A percentile compares a stretch with the other conserved stretches of the same genome.
phyloP scores from a whole-genome alignment of 2,329 filamentous ascomycete species.

The Alternaria dauci region DNA sequence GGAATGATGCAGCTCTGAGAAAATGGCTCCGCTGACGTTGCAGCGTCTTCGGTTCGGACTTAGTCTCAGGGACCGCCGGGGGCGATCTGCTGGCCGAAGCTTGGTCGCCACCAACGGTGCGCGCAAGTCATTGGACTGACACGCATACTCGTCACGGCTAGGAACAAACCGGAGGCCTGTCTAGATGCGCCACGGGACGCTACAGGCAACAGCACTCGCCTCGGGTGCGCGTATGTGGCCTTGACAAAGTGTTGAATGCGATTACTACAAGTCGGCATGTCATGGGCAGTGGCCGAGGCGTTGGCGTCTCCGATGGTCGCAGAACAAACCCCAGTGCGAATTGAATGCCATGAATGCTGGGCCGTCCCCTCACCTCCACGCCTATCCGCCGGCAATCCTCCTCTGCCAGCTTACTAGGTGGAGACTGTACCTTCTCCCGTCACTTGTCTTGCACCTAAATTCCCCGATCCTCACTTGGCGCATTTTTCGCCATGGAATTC shows the following conservation, averaged over 20 bases:
- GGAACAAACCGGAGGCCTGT: constrained; percentile 13
- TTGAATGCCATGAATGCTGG: constrained; percentile 7
- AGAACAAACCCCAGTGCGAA: constrained; percentile 8
- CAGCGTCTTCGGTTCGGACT: constrained; percentile 6
- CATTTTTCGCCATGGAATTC: constrained; percentile 22
- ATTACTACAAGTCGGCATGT: neutral
- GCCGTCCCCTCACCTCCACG: constrained; percentile 15
- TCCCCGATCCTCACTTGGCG: constrained; percentile 1
- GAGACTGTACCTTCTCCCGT: neutral
- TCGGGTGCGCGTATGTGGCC: neutral
- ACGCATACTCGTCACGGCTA: constrained; percentile 8
- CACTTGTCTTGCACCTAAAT: neutral
- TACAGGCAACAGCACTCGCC: neutral
- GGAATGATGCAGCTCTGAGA: constrained; percentile 25
- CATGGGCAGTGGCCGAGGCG: constrained; percentile 14
- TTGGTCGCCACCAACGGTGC: constrained; percentile 26
- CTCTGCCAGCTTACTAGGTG: constrained; percentile 2
- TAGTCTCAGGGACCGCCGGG: constrained; percentile 19
- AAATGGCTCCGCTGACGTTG: constrained; percentile 21
- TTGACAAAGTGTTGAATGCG: neutral
- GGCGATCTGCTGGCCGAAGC: constrained; percentile 25
- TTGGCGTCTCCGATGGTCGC: constrained; percentile 16
- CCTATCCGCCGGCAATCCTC: constrained; percentile 10
- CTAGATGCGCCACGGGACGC: constrained; percentile 1
- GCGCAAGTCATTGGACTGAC: constrained; percentile 6